phyloP scores from a whole-genome alignment of 768 basidiomycete genomes.

The Sistotremastrum niveocremeum region DNA sequence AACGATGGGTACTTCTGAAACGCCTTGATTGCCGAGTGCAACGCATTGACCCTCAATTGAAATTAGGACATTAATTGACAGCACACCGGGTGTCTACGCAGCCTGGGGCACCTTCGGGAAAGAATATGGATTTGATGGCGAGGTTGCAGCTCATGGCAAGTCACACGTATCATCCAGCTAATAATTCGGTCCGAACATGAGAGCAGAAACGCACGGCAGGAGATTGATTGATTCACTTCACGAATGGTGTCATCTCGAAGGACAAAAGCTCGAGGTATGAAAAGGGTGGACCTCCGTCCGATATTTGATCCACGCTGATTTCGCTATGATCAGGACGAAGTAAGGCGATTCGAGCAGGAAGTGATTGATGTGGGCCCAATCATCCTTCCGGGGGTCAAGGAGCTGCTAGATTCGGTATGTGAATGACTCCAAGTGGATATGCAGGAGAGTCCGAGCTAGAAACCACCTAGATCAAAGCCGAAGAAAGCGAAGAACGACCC shows the following conservation, averaged over 20 bases:
- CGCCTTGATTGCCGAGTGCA: background rate
- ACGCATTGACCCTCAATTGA: slow-evolving; percentile 1
- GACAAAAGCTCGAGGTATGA: slow-evolving; percentile 40
- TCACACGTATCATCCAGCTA: background rate
- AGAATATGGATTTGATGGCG: slow-evolving; percentile 48
- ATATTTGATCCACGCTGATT: background rate
- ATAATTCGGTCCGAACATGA: background rate
- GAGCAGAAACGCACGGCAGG: slow-evolving; percentile 53
- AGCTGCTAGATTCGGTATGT: slow-evolving; percentile 41
- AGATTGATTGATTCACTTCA: slow-evolving; percentile 62
- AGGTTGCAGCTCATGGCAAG: slow-evolving; percentile 31
- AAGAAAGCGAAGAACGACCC: slow-evolving; percentile 25
- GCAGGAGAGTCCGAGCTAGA: slow-evolving; percentile 14
- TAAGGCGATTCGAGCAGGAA: slow-evolving; percentile 64
- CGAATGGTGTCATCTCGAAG: slow-evolving; percentile 49
- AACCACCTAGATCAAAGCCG: too few species aligned
- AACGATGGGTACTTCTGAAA: too few species aligned
- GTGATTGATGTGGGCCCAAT: slow-evolving; percentile 53
- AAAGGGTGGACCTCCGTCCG: background rate
- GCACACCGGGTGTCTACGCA: slow-evolving; percentile 67
- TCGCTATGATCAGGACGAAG: slow-evolving; percentile 36
- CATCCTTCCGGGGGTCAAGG: slow-evolving; percentile 50
- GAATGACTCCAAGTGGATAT: slow-evolving; percentile 18
- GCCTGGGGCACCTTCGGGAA: slow-evolving; percentile 63
- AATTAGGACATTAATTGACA: slow-evolving; percentile 60